Evolutionary conservation across 129 eudicot genomes (phyloP).

Genomic region (Pseudognaphalium luteoalbum): DNA sequence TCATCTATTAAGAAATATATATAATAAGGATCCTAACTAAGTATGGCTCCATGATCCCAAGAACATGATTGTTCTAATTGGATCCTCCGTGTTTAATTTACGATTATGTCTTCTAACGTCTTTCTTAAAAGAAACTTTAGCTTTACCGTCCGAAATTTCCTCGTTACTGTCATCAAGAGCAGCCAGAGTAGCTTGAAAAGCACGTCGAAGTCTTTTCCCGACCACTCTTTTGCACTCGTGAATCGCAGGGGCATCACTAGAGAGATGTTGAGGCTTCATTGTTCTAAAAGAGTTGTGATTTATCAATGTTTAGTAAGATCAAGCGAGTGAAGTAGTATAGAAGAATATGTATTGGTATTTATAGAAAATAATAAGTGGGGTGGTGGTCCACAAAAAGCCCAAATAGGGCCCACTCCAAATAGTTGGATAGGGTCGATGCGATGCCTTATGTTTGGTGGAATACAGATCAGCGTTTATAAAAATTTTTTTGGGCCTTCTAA

Average conservation of each 20-base stretch:
- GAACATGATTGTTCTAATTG: conserved; percentile 78
- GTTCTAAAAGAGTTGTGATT: not conserved
- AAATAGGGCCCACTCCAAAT: conserved; percentile 13
- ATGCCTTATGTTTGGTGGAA: conserved; percentile 36
- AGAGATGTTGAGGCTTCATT: conserved; percentile 64
- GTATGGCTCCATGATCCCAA: conserved; percentile 84
- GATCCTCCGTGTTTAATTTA: conserved; percentile 48
- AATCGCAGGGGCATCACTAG: conserved; percentile 49
- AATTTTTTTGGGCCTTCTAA: conserved; percentile 33
- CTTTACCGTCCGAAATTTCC: not conserved
- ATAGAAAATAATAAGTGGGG: conserved; percentile 12
- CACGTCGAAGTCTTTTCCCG: conserved; percentile 50
- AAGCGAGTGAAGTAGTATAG: conserved; percentile 23
- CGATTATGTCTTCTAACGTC: conserved; percentile 38
- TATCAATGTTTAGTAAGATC: not conserved
- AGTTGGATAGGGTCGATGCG: conserved; percentile 30
- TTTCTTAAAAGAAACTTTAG: conserved; percentile 17
- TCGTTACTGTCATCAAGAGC: conserved; percentile 18
- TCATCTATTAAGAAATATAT: not conserved
- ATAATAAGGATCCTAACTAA: conserved; percentile 18
- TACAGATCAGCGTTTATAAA: conserved; percentile 33
- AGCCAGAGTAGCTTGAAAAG: conserved; percentile 25
- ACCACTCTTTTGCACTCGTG: conserved; percentile 51
- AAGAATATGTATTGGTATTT: conserved; percentile 21
- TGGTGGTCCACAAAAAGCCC: conserved; percentile 23